phyloP scores from a whole-genome alignment of 306 rosid genomes.

The Glycine tomentella region DNA sequence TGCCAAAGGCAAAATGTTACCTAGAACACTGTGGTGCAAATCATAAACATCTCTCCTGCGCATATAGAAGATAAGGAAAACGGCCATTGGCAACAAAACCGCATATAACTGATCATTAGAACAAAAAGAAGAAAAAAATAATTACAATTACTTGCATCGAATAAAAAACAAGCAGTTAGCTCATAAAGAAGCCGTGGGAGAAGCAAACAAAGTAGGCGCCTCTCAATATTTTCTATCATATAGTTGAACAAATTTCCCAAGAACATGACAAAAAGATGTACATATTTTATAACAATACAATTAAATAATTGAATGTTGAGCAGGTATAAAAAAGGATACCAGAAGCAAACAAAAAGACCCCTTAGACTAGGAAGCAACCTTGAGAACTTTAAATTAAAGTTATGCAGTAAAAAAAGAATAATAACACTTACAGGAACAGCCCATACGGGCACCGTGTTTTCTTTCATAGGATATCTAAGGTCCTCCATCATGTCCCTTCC shows the following conservation, averaged over 20 bases:
- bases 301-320: neutral
- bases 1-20: conserved; percentile 50
- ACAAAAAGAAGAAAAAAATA: conserved; percentile 30
- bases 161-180: conserved; percentile 4
- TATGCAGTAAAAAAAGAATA: too few relatives aligned
- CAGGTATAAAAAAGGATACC: neutral
- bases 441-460: conserved; percentile 86
- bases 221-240: neutral
- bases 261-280: neutral
- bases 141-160: neutral
- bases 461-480: conserved; percentile 83
- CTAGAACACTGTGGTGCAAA: conserved; percentile 84
- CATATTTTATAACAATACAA: neutral
- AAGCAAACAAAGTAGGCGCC: neutral
- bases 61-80: conserved; percentile 68
- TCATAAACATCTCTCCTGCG: conserved; percentile 89
- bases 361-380: conserved; percentile 30
- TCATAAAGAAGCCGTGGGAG: neutral
- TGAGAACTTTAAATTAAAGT: conserved; percentile 1
- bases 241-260: conserved; percentile 14
- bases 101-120: conserved; percentile 71
- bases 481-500: conserved; percentile 95
- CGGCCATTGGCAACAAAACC: conserved; percentile 74
- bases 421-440: conserved; percentile 81
- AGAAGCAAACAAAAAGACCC: conserved; percentile 15